Conservation (phyloP, 768 basidiomycete species). For the Russula sp. region DNA sequence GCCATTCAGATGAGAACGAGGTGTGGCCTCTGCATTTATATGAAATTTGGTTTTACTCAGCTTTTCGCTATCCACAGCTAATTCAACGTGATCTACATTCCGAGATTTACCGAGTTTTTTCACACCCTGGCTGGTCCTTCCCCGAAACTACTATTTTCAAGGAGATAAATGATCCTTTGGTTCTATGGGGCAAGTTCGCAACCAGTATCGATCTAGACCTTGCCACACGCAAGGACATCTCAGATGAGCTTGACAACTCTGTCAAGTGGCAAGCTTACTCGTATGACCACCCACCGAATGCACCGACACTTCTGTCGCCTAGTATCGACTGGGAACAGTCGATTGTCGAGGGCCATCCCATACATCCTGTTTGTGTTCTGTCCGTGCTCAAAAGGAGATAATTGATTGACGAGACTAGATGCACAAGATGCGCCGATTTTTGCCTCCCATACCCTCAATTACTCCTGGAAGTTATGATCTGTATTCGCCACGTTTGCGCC, state of each 20-base stretch:
- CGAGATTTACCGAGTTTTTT: neutral
- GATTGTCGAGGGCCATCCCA: slow-evolving; percentile 53
- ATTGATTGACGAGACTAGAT: slow-evolving; percentile 32
- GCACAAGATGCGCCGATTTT: slow-evolving; percentile 48
- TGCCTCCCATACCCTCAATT: slow-evolving; percentile 42
- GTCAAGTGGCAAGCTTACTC: slow-evolving; percentile 49
- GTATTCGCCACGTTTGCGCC: slow-evolving; percentile 40
- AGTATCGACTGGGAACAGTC: slow-evolving; percentile 57
- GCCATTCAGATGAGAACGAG: slow-evolving; percentile 16
- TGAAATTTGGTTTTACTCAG: neutral
- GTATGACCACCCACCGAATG: slow-evolving; percentile 41
- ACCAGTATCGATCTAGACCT: slow-evolving; percentile 31
- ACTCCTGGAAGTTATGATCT: slow-evolving; percentile 44
- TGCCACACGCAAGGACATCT: slow-evolving; percentile 35
- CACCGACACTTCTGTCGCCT: slow-evolving; percentile 38
- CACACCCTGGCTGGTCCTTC: slow-evolving; percentile 1
- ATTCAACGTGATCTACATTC: neutral
- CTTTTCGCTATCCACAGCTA: neutral
- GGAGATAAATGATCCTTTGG: slow-evolving; percentile 28
- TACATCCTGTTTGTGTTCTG: slow-evolving; percentile 41
- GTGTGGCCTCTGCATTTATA: neutral
- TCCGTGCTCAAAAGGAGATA: neutral
- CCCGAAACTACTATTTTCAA: neutral
- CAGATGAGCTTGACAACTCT: slow-evolving; percentile 41
- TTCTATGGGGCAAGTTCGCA: slow-evolving; percentile 40